These are phyloP conservation scores for Botryosphaeria dothidea DNA, from an alignment of 2,329 filamentous ascomycete genomes.

Conservation along the genomic window DNA sequence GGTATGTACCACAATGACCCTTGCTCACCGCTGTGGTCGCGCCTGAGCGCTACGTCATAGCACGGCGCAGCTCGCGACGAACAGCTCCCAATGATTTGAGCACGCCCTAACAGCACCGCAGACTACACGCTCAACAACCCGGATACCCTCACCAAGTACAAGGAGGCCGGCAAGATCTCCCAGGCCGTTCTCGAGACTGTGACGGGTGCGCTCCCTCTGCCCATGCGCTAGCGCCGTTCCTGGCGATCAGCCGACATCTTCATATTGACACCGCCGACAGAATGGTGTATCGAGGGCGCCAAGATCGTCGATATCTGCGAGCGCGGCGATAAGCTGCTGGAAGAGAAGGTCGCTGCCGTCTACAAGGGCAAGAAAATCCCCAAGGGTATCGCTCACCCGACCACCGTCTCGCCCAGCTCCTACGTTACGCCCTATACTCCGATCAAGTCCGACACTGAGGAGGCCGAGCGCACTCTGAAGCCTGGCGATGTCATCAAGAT, in stretches of 20 bases:
- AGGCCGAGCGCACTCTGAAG: conserved; percentile 79
- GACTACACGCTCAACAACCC: conserved; percentile 90
- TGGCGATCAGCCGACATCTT: conserved; percentile 17
- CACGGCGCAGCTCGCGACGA: conserved; percentile 2
- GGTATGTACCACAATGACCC: conserved; percentile 5
- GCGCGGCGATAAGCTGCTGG: conserved; percentile 91
- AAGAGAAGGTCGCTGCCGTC: conserved; percentile 91
- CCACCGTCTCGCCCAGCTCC: conserved; percentile 89
- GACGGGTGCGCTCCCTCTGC: conserved; percentile 47
- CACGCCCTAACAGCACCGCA: conserved; percentile 38
- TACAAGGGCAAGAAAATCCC: conserved; percentile 97
- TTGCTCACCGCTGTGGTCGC: neutral
- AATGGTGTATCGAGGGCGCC: conserved; percentile 75
- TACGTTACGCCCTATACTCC: conserved; percentile 98
- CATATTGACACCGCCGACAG: conserved; percentile 41
- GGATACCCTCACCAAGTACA: conserved; percentile 98
- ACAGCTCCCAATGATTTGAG: neutral
- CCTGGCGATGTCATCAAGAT: conserved; percentile 91
- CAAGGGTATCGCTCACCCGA: conserved; percentile 94
- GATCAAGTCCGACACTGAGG: conserved; percentile 79
- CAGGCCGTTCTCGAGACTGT: conserved; percentile 94
- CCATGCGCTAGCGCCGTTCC: conserved; percentile 6
- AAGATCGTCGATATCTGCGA: conserved; percentile 95
- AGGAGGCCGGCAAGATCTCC: conserved; percentile 91
- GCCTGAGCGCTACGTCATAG: conserved; percentile 17